Base-by-base conservation (phyloP, 163 green algal species). In the Picocystis sp. region DNA sequence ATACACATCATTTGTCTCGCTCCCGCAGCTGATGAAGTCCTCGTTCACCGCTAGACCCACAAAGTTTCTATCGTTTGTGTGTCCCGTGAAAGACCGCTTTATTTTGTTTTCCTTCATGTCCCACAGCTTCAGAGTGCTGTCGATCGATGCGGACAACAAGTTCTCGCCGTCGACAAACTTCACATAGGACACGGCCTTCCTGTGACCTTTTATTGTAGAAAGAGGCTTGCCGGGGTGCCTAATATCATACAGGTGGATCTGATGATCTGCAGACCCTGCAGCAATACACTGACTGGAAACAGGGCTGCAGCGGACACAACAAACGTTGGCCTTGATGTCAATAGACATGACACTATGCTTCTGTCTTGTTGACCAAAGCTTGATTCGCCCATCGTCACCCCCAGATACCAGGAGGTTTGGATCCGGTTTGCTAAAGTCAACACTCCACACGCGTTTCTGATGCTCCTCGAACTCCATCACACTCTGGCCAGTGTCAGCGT, bases 381-480 rank as follows among this genome's bases (percentile, higher is more conserved):
- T 74, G 22, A 82, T 71, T 25, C 52, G 60, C 49, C 75, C 71
- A 62, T 83, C 75, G 51, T 79, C 74, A 2, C 69, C 78, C 53
- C 64, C 75, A 1, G 73, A 74, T 45, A 60, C 62, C n/a, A 82
- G 61, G 41, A 78, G 61, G 1, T 45, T 69, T 14, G 66, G 56
- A 44, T 72, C 62, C 24, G 48, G 44, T 15, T 48, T 50, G 57
- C 66, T 79, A 48, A 69, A 81, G 62, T 79, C 69, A 8, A 79
- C 69, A 35, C 51, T 72, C 74, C 74, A 82, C 45, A 78, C 74
- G 43, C 74, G 57, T 53, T 74, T 73, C 46, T 75, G 65, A 54
- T 76, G 68, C 67, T 78, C 69, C 56, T 82, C 74, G 50, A 79
- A 82, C 45, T 82, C 74, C 2, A 52, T 47, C 19, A 81, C 54